Percentiles rank a stretch among this genome's conserved stretches.
These are phyloP conservation scores for Tolypocladium ovalisporum DNA, from an alignment of 2,329 filamentous ascomycete species.

Conservation along the genomic window DNA sequence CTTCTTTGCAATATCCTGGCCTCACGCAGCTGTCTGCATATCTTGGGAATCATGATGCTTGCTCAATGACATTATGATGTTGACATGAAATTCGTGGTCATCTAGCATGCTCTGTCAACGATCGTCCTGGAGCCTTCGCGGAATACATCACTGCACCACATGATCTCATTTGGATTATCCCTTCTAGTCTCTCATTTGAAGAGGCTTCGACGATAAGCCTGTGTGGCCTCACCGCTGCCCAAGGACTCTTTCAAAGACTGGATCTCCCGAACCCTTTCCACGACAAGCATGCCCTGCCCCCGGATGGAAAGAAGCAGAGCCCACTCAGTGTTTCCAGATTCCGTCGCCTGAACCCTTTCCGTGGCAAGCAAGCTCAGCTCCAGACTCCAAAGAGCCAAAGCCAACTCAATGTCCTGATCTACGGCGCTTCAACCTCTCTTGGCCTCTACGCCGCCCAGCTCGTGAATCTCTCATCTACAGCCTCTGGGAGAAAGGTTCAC, in stretches of 20 bases:
- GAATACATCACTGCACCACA: conserved; percentile 23
- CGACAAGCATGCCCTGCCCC: rapidly evolving
- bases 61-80: background rate
- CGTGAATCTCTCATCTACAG: conserved; percentile 5
- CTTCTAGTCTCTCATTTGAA: conserved; percentile 18
- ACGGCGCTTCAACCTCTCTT: conserved; percentile 21
- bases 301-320: background rate
- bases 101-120: conserved; percentile 26
- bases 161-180: conserved; percentile 27
- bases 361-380: rapidly evolving
- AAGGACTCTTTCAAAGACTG: conserved; percentile 26
- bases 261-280: conserved; percentile 22
- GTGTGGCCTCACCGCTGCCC: conserved; percentile 31
- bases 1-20: too few species aligned
- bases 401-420: conserved; percentile 14
- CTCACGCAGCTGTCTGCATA: too few species aligned
- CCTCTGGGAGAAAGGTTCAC: conserved; percentile 4
- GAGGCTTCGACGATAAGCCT: conserved; percentile 27
- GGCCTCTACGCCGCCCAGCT: conserved; percentile 22
- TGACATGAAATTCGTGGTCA: background rate
- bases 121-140: conserved; percentile 32
- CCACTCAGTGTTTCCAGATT: conserved; percentile 19
- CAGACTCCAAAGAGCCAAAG: too few species aligned
- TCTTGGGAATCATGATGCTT: background rate
- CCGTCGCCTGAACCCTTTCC: conserved; percentile 21